Percentiles rank a stretch among this genome's conserved stretches.
Evolutionary conservation across 129 eudicot species (phyloP).

Genomic region (Sambucus nigra): DNA sequence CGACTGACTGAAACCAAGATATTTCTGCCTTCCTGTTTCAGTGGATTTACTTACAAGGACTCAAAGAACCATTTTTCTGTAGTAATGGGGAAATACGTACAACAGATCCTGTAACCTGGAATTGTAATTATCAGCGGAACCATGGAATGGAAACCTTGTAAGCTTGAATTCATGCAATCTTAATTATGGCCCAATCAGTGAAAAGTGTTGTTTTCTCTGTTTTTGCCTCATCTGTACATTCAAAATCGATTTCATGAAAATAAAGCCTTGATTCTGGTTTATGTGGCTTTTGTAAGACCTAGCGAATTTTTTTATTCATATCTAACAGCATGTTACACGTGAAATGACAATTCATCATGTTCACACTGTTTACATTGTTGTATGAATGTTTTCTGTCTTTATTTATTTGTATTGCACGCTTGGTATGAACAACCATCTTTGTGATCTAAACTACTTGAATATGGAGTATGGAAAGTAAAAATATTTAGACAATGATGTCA

Average conservation of each 20-base stretch:
- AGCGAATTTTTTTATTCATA: too few species aligned
- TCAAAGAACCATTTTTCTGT: neutral
- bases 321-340: too few species aligned
- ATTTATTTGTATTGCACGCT: too few species aligned
- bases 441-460: too few species aligned
- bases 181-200: neutral
- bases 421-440: too few species aligned
- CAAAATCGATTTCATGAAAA: neutral
- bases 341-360: too few species aligned
- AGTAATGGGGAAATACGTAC: neutral
- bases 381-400: too few species aligned
- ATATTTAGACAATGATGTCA: too few species aligned
- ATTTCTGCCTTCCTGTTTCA: neutral
- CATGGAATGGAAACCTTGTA: neutral
- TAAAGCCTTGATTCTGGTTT: too few species aligned
- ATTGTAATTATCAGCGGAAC: neutral
- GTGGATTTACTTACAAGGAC: neutral
- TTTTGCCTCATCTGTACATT: neutral
- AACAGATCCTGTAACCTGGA: neutral
- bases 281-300: too few species aligned
- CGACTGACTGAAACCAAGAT: slow-evolving; percentile 1
- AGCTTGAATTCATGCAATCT: neutral
- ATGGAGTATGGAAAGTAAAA: too few species aligned
- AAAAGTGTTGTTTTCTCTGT: neutral
- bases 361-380: too few species aligned